These are phyloP conservation scores for Soucietia sequanensis DNA, from an alignment of 805 yeast genomes.

Conservation along the genomic window DNA sequence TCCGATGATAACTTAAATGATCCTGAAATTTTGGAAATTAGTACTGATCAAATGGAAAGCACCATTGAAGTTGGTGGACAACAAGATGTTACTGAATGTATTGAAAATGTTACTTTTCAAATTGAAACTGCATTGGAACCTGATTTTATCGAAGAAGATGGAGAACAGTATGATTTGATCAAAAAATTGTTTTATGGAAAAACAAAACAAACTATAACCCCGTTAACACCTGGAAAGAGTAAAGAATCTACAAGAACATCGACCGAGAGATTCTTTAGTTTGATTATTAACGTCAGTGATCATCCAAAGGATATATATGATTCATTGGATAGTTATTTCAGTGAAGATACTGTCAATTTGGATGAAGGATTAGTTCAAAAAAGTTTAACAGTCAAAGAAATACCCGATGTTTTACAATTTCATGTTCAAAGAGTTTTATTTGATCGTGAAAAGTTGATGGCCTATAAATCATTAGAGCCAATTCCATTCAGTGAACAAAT, in stretches of 20 bases:
- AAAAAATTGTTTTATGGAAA: conserved; percentile 83
- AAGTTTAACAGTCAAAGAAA: conserved; percentile 62
- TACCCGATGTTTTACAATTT: conserved; percentile 83
- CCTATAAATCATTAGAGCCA: conserved; percentile 80
- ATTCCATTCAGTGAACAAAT: conserved; percentile 75
- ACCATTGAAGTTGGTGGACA: conserved; percentile 84
- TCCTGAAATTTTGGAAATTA: conserved; percentile 30
- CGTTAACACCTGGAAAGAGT: conserved; percentile 47
- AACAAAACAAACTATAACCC: conserved; percentile 72
- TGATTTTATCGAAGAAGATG: conserved; percentile 54
- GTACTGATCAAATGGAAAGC: conserved; percentile 66
- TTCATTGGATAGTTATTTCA: conserved; percentile 82
- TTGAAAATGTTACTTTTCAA: conserved; percentile 89
- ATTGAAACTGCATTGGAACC: conserved; percentile 86
- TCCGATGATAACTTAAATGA: background rate
- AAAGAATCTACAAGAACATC: conserved; percentile 30
- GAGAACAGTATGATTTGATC: conserved; percentile 80
- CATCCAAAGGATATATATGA: conserved; percentile 89
- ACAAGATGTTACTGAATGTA: conserved; percentile 97
- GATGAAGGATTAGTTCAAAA: conserved; percentile 75
- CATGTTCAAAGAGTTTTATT: conserved; percentile 94
- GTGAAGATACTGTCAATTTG: conserved; percentile 65
- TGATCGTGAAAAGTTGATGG: conserved; percentile 68
- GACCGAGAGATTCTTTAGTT: conserved; percentile 73
- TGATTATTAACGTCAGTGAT: conserved; percentile 82